These are phyloP conservation scores for Austroboletus olivaceoglutinosus DNA, from an alignment of 1,284 basidiomycete species.

Conservation along the genomic window DNA sequence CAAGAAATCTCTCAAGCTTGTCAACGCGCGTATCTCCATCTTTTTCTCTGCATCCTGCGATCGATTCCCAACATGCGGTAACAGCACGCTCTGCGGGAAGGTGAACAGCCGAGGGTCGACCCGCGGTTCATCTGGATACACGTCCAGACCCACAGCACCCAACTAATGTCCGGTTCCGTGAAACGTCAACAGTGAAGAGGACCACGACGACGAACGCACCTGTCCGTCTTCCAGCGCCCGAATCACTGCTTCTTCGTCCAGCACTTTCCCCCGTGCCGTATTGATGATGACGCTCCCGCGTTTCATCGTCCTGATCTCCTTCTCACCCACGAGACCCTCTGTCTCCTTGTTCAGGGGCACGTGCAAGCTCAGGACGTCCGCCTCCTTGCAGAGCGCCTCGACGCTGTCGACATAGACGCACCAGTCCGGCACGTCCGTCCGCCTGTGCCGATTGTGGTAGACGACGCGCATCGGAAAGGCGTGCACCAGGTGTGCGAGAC, in stretches of 20 bases:
- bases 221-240: constrained; percentile 83
- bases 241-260: constrained; percentile 86
- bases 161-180: constrained; percentile 48
- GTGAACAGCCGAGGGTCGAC: constrained; percentile 79
- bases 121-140: constrained; percentile 85
- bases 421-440: constrained; percentile 62
- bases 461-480: constrained; percentile 87
- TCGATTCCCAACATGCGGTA: constrained; percentile 93
- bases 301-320: constrained; percentile 79
- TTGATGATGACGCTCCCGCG: constrained; percentile 82
- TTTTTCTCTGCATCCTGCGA: constrained; percentile 77
- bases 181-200: background rate
- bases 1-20: constrained; percentile 69
- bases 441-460: constrained; percentile 72
- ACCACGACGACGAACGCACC: constrained; percentile 42
- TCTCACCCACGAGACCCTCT: constrained; percentile 71
- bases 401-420: constrained; percentile 72
- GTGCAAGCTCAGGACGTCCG: constrained; percentile 81
- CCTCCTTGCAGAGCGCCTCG: constrained; percentile 68
- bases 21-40: constrained; percentile 79
- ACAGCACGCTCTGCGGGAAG: constrained; percentile 78
- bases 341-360: constrained; percentile 75
- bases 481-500: constrained; percentile 64
- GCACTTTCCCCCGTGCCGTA: constrained; percentile 86
- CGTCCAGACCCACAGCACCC: constrained; percentile 83